Conservation (phyloP, 2,329 filamentous ascomycete genomes). For the Fusarium begoniae region DNA sequence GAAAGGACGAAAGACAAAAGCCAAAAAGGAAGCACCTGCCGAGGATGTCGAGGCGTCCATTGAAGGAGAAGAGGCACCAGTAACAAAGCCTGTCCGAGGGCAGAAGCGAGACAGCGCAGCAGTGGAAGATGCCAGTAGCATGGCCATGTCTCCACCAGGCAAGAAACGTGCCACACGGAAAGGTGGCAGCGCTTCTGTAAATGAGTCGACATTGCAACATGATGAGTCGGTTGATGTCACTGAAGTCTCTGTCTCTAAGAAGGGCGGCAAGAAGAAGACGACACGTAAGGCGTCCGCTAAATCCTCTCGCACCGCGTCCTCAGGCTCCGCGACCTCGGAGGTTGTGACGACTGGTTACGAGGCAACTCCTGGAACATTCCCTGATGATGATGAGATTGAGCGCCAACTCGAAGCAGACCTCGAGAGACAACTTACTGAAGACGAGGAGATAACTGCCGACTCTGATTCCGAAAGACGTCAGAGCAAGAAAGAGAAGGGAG, state of each 20-base stretch:
- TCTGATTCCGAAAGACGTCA: conserved; percentile 57
- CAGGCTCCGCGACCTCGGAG: conserved; percentile 61
- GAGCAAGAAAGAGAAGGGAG: conserved; percentile 42
- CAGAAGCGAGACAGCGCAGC: conserved; percentile 72
- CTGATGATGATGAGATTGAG: conserved; percentile 73
- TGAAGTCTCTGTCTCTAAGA: conserved; percentile 48
- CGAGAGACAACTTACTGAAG: conserved; percentile 63
- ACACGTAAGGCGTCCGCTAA: conserved; percentile 54
- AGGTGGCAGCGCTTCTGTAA: conserved; percentile 58
- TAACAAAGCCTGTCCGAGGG: conserved; percentile 56
- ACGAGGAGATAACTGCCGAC: conserved; percentile 59
- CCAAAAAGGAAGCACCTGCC: conserved; percentile 62
- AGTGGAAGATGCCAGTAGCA: conserved; percentile 57
- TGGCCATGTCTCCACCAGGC: conserved; percentile 56
- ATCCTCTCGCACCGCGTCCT: conserved; percentile 52
- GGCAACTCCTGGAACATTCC: conserved; percentile 53
- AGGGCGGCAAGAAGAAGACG: conserved; percentile 50
- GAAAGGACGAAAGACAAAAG: conserved; percentile 47
- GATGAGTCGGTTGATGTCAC: conserved; percentile 54
- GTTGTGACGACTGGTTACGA: conserved; percentile 58
- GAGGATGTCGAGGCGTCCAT: conserved; percentile 51
- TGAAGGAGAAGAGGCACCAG: conserved; percentile 38
- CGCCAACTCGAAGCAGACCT: conserved; percentile 72
- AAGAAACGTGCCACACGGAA: conserved; percentile 68
- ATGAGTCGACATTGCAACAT: conserved; percentile 50